These are phyloP conservation scores for Phtheirospermum japonicum DNA, from an alignment of 257 asterid genomes.

Conservation along the genomic window DNA sequence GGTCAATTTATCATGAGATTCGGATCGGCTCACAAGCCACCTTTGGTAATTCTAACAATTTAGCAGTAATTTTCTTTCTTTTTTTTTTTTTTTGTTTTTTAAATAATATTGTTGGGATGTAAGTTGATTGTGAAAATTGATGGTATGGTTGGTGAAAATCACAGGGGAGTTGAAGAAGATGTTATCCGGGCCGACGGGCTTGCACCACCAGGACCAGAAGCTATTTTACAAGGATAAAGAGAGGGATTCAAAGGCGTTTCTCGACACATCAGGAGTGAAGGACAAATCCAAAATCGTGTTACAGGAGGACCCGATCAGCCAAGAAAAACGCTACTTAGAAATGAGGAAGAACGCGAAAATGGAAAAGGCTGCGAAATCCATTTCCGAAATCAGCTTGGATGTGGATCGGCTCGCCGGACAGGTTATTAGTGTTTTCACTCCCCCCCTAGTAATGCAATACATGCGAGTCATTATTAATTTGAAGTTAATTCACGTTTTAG, in stretches of 20 bases:
- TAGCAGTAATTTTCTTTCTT: background rate
- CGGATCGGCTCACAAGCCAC: constrained; percentile 69
- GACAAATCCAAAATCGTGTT: constrained; percentile 79
- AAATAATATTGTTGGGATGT: background rate
- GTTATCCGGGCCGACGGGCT: constrained; percentile 78
- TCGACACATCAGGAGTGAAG: constrained; percentile 69
- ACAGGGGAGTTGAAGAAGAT: constrained; percentile 86
- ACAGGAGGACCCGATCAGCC: constrained; percentile 73
- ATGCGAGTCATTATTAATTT: constrained; percentile 1
- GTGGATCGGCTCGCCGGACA: constrained; percentile 66
- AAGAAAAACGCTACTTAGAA: constrained; percentile 67
- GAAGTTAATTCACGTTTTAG: constrained; percentile 31
- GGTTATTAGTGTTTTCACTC: constrained; percentile 39
- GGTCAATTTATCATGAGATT: constrained; percentile 68
- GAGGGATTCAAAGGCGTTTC: constrained; percentile 70
- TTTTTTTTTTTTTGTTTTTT: background rate
- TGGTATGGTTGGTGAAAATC: background rate
- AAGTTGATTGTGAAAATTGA: background rate
- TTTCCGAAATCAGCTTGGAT: constrained; percentile 74
- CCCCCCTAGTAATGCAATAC: background rate
- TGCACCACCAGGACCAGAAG: constrained; percentile 92
- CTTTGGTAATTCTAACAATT: constrained; percentile 48
- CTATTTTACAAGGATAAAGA: constrained; percentile 72
- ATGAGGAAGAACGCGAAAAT: constrained; percentile 61
- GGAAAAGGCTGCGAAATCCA: constrained; percentile 60